phyloP scores from a whole-genome alignment of 495 filamentous ascomycete species.

The Penicillium turbatum region DNA sequence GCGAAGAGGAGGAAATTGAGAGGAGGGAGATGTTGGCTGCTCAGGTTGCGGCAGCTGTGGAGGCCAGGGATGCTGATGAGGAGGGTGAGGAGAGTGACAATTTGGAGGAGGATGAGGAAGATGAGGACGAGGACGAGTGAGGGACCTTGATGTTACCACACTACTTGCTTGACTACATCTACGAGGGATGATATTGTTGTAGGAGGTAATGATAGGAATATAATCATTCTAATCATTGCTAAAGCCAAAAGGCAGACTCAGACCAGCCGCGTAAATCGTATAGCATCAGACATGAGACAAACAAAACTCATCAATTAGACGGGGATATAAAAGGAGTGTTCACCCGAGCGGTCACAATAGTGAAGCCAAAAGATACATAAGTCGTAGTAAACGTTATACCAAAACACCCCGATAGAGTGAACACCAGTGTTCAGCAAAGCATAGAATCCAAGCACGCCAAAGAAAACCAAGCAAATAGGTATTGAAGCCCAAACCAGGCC shows the following conservation, averaged over 20 bases:
- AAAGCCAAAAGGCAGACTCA: neutral
- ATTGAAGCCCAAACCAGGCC: constrained; percentile 2
- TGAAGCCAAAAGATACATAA: constrained; percentile 14
- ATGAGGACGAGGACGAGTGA: constrained; percentile 18
- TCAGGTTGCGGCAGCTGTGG: constrained; percentile 26
- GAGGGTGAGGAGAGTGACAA: constrained; percentile 15
- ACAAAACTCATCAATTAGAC: constrained; percentile 12
- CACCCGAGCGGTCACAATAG: constrained; percentile 1
- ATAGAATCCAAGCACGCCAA: constrained; percentile 2
- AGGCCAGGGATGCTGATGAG: constrained; percentile 25
- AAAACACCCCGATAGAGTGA: neutral
- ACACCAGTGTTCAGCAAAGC: constrained; percentile 9
- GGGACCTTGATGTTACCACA: neutral
- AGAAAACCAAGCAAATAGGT: constrained; percentile 6
- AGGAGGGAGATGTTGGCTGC: constrained; percentile 29
- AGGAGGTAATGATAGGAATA: neutral
- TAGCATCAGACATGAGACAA: constrained; percentile 16
- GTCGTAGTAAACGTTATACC: constrained; percentile 9
- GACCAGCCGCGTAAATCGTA: constrained; percentile 11
- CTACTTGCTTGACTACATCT: neutral
- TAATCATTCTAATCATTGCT: constrained; percentile 14
- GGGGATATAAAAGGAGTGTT: neutral
- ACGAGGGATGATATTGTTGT: constrained; percentile 1
- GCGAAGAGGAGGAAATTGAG: constrained; percentile 37
- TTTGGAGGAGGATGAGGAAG: constrained; percentile 12